A percentile compares a stretch with the other conserved stretches of the same genome.
These are phyloP conservation scores for Capsicum rhomboideum DNA, from an alignment of 257 asterid genomes.

Conservation along the genomic window DNA sequence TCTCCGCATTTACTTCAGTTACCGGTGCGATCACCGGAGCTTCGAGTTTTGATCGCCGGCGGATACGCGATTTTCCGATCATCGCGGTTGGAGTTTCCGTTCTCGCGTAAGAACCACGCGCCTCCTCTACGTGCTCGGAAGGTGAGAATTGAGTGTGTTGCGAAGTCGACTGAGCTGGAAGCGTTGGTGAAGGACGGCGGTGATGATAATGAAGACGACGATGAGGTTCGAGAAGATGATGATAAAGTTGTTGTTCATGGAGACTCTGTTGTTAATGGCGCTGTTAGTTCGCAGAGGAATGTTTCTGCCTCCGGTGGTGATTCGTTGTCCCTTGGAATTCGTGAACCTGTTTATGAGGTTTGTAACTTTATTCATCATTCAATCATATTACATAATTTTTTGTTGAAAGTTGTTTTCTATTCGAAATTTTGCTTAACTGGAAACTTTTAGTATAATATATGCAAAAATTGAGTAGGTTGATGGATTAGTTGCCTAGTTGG, in stretches of 20 bases:
- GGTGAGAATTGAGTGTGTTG: slow-evolving; percentile 28
- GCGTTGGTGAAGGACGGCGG: slow-evolving; percentile 24
- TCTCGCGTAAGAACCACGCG: slow-evolving; percentile 34
- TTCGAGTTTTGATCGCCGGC: slow-evolving; percentile 41
- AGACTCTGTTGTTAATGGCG: slow-evolving; percentile 12
- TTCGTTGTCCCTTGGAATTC: slow-evolving; percentile 74
- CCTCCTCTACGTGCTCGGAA: slow-evolving; percentile 32
- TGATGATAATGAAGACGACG: neutral
- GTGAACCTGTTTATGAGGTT: slow-evolving; percentile 95
- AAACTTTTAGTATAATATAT: too few relatives aligned
- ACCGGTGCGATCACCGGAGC: slow-evolving; percentile 41
- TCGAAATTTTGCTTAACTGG: neutral
- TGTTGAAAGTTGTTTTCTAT: neutral
- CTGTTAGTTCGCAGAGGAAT: slow-evolving; percentile 35
- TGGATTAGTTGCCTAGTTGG: too few relatives aligned
- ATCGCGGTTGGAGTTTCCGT: slow-evolving; percentile 28
- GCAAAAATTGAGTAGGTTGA: too few relatives aligned
- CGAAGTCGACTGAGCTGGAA: slow-evolving; percentile 39
- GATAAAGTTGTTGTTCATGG: neutral
- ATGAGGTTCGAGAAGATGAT: slow-evolving; percentile 5
- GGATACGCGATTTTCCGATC: slow-evolving; percentile 44
- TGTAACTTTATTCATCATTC: neutral
- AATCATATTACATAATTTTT: neutral
- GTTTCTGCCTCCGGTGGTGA: slow-evolving; percentile 34
- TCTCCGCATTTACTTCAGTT: slow-evolving; percentile 41